phyloP scores from a whole-genome alignment of 306 rosid species.

The Vigna reflexopilosa region DNA sequence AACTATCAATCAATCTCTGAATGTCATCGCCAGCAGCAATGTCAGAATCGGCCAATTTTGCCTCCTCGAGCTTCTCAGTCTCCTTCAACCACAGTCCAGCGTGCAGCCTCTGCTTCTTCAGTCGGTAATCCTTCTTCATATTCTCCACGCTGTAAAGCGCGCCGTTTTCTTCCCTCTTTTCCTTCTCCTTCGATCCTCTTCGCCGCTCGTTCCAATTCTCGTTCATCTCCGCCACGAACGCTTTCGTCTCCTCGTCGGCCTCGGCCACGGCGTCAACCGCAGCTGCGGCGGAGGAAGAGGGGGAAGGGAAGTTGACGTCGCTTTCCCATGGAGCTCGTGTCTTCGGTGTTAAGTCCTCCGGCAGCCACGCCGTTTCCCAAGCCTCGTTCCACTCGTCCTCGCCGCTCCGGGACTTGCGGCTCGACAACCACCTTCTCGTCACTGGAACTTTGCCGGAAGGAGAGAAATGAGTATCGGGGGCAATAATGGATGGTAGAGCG shows the following conservation, averaged over 20 bases:
- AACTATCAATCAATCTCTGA: constrained; percentile 86
- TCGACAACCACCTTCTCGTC: constrained; percentile 33
- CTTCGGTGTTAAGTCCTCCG: constrained; percentile 71
- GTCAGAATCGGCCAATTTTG: constrained; percentile 64
- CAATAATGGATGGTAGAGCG: constrained; percentile 9
- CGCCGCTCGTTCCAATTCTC: constrained; percentile 83
- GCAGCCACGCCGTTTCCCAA: constrained; percentile 96
- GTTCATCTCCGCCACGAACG: constrained; percentile 89
- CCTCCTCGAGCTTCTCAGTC: constrained; percentile 92
- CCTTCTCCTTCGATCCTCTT: constrained; percentile 56
- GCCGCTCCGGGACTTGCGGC: constrained; percentile 49
- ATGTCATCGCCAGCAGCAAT: constrained; percentile 67
- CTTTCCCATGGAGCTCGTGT: constrained; percentile 80
- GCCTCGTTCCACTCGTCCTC: constrained; percentile 93
- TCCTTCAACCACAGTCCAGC: constrained; percentile 93
- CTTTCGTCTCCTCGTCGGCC: constrained; percentile 78
- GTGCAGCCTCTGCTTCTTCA: constrained; percentile 90
- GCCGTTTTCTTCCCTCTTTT: constrained; percentile 45
- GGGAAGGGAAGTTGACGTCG: constrained; percentile 68
- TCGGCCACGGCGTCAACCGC: constrained; percentile 45
- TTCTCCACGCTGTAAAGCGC: constrained; percentile 76
- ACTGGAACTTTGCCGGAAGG: neutral
- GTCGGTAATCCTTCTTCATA: constrained; percentile 85
- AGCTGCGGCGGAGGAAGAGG: neutral
- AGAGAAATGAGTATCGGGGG: constrained; percentile 19